Conservation (phyloP, 495 filamentous ascomycete genomes). For the Bacidia rubella region DNA sequence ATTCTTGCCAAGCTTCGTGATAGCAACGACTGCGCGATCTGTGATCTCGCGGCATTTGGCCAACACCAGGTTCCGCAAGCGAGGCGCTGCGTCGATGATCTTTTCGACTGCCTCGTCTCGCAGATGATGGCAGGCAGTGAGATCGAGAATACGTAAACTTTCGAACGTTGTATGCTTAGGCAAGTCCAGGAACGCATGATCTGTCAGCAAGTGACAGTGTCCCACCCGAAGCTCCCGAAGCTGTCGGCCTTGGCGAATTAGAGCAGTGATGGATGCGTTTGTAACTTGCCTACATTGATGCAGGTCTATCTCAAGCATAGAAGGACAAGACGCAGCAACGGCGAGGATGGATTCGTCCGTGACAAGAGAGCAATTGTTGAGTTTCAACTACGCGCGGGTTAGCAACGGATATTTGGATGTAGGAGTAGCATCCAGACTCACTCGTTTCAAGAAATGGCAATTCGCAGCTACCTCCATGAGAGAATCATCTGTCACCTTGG, state of each 20-base stretch:
- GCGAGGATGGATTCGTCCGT: conserved; percentile 67
- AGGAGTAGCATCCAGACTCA: conserved; percentile 28
- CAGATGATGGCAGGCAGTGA: conserved; percentile 73
- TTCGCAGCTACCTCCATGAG: conserved; percentile 68
- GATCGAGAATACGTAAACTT: conserved; percentile 80
- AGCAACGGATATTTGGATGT: conserved; percentile 18
- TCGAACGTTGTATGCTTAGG: conserved; percentile 58
- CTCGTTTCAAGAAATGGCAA: conserved; percentile 78
- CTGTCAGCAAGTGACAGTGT: conserved; percentile 69
- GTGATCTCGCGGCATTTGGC: conserved; percentile 90
- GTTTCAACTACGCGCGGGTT: conserved; percentile 55
- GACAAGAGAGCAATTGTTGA: conserved; percentile 74
- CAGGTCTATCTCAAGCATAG: conserved; percentile 92
- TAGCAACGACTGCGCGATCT: conserved; percentile 73
- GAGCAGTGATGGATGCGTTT: conserved; percentile 62
- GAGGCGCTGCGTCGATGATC: conserved; percentile 73
- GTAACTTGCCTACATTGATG: conserved; percentile 71
- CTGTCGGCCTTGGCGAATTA: conserved; percentile 61
- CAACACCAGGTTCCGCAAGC: conserved; percentile 81
- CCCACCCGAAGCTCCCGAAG: conserved; percentile 81
- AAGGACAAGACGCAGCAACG: conserved; percentile 75
- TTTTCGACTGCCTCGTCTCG: conserved; percentile 76
- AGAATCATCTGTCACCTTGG: conserved; percentile 70
- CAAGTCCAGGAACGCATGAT: conserved; percentile 75
- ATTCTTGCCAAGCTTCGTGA: conserved; percentile 84